Evolutionary conservation across 129 eudicot genomes (phyloP), one percentile per base, ranked within the genome.

Genomic region (Solidago caesia): DNA sequence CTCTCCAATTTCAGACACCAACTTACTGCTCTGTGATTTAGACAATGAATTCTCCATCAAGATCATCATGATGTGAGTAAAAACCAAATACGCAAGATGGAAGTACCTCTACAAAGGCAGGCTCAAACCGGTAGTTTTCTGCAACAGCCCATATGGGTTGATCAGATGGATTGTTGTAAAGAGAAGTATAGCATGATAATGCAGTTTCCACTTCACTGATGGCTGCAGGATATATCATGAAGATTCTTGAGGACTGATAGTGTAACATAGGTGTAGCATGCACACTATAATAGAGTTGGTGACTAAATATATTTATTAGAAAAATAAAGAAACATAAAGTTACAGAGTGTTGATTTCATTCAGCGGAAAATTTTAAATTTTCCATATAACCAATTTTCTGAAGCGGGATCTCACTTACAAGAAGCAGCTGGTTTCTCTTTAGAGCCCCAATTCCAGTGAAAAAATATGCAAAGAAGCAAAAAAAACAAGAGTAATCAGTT

Each of bases 401-500:
- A 63, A 65, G 63, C 42, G 8, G 68, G 53, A 64, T 67, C 71
- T 41, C 73, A 86, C 96, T 90, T 87, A 93, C 97, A 76, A 47
- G 89, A 79, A 65, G 91, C 96, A 75, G 98, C 98, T 6, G 98
- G 98, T 86, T 93, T 93, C 89, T 93, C 98, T 93, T 78, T 78
- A 72, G 77, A 57, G 8, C 72, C 81, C 74, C 71, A 83, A 86
- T 70, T 82, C 74, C 72, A 75, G 59, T 48, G 84, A 87, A 81
- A 68, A 75, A 83, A 63, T 64, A 78, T 56, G 70, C n/a, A 72
- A 64, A 68, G 82, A 76, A 69, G 84, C 79, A 84, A 70, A 77
- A 67, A 82, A 25, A 72, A 26, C 42, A 61, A 15, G 76, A 64
- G 67, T 53, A 13, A 77, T 88, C 68, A 88, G 71, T 83, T 79